These are phyloP conservation scores for Annulohypoxylon moriforme DNA, from an alignment of 495 filamentous ascomycete species.

Conservation along the genomic window DNA sequence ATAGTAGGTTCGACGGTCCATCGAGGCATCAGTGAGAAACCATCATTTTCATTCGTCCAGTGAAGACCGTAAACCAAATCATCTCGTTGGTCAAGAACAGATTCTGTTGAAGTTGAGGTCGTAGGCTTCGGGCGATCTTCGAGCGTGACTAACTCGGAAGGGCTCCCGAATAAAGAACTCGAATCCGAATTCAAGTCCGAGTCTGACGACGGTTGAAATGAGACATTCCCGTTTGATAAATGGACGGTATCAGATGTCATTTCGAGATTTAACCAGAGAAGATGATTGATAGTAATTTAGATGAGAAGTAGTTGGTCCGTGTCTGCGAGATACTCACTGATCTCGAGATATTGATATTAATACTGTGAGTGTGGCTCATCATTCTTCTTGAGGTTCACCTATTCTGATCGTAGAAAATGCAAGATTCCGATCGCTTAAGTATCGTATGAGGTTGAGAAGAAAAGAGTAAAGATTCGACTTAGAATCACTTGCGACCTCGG, in stretches of 20 bases:
- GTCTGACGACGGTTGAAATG: neutral
- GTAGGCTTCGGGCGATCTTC: neutral
- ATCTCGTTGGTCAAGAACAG: neutral
- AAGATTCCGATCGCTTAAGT: too few relatives aligned
- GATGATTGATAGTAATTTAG: neutral
- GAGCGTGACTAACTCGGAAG: neutral
- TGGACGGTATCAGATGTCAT: neutral
- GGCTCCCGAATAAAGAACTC: conserved; percentile 25
- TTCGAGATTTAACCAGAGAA: neutral
- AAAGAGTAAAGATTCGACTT: too few relatives aligned
- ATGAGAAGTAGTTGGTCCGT: too few relatives aligned
- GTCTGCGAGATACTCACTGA: too few relatives aligned
- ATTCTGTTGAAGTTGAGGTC: neutral
- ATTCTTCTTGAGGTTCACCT: too few relatives aligned
- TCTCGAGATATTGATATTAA: too few relatives aligned
- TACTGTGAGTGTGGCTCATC: neutral
- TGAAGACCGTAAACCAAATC: conserved; percentile 28
- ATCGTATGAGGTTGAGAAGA: too few relatives aligned
- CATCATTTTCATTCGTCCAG: conserved; percentile 18
- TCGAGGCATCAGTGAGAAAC: conserved; percentile 12
- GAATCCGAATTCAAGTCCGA: conserved; percentile 12
- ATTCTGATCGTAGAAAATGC: too few relatives aligned
- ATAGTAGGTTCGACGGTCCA: conserved; percentile 41
- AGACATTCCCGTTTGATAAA: neutral
- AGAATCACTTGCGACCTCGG: too few relatives aligned